Conservation (phyloP, 306 rosid genomes). For the Cicer yamashitae region DNA sequence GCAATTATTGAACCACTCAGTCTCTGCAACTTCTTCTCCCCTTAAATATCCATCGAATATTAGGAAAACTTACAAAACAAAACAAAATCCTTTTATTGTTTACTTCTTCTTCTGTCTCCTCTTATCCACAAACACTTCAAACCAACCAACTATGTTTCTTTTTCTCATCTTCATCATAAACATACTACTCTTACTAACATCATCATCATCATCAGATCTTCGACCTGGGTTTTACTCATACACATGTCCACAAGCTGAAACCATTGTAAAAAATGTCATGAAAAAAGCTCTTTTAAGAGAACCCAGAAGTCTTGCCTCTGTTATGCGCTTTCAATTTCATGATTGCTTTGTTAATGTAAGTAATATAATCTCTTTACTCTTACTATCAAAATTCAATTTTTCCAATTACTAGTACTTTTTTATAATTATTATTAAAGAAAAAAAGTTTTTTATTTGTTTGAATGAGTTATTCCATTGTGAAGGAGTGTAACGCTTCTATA, state of each 20-base stretch:
- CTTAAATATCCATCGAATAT: too few relatives aligned
- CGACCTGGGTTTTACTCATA: slow-evolving; percentile 54
- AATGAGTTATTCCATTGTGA: too few relatives aligned
- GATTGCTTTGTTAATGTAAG: slow-evolving; percentile 84
- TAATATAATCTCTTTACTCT: slow-evolving; percentile 1
- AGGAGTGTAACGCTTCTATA: too few relatives aligned
- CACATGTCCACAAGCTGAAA: slow-evolving; percentile 73
- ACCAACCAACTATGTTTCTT: background rate
- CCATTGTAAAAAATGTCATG: slow-evolving; percentile 67
- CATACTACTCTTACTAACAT: background rate
- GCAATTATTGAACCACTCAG: too few relatives aligned
- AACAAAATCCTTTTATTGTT: too few relatives aligned
- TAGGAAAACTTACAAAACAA: too few relatives aligned
- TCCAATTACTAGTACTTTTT: too few relatives aligned
- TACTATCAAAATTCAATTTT: background rate
- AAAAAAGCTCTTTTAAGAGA: slow-evolving; percentile 63
- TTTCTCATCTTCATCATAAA: background rate
- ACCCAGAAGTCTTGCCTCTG: slow-evolving; percentile 84
- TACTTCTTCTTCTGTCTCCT: too few relatives aligned
- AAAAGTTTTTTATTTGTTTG: too few relatives aligned
- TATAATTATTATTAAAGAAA: too few relatives aligned
- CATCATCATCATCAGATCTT: background rate
- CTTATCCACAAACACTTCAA: too few relatives aligned
- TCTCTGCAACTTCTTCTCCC: too few relatives aligned
- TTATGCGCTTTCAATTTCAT: slow-evolving; percentile 89